Evolutionary conservation across 345 rosid genomes (phyloP).

Genomic region (Brassica nigra): DNA sequence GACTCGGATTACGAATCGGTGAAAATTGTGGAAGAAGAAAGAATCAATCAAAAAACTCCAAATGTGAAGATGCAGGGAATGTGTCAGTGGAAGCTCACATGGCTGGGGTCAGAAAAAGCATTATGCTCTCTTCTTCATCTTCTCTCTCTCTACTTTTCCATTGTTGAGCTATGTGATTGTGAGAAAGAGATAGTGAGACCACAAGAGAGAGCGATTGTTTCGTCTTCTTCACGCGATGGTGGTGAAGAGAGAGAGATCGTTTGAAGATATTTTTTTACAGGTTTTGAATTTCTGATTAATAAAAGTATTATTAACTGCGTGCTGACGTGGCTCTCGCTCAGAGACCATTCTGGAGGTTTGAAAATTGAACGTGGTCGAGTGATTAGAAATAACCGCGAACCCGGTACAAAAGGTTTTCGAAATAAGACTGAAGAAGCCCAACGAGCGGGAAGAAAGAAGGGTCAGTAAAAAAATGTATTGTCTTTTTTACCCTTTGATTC

Average conservation of each 20-base stretch:
- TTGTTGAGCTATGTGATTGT: conserved; percentile 23
- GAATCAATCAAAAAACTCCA: conserved; percentile 11
- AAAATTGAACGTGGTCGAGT: conserved; percentile 21
- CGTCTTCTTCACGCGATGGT: conserved; percentile 73
- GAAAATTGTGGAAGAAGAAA: conserved; percentile 2
- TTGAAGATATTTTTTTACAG: conserved; percentile 20
- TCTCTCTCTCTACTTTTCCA: conserved; percentile 16
- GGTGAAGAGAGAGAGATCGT: conserved; percentile 46
- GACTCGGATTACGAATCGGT: conserved; percentile 35
- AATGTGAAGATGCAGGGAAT: conserved; percentile 47
- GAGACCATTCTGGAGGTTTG: not conserved
- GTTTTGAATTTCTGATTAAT: conserved; percentile 34
- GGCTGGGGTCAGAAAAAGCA: conserved; percentile 60
- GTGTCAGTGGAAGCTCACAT: conserved; percentile 85
- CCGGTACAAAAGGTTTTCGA: conserved; percentile 16
- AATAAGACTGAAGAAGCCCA: conserved; percentile 9
- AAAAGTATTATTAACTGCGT: conserved; percentile 1
- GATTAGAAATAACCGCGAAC: conserved; percentile 27
- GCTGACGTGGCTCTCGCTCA: conserved; percentile 28
- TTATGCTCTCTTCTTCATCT: not conserved
- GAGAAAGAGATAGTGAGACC: conserved; percentile 37
- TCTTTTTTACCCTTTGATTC: not conserved
- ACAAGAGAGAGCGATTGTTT: conserved; percentile 45
- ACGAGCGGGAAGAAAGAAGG: conserved; percentile 33
- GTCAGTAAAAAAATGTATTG: conserved; percentile 2